Evolutionary conservation across 2,329 filamentous ascomycete genomes (phyloP), one percentile per base, ranked within the genome.

Genomic region (Calonectria fujianensis): DNA sequence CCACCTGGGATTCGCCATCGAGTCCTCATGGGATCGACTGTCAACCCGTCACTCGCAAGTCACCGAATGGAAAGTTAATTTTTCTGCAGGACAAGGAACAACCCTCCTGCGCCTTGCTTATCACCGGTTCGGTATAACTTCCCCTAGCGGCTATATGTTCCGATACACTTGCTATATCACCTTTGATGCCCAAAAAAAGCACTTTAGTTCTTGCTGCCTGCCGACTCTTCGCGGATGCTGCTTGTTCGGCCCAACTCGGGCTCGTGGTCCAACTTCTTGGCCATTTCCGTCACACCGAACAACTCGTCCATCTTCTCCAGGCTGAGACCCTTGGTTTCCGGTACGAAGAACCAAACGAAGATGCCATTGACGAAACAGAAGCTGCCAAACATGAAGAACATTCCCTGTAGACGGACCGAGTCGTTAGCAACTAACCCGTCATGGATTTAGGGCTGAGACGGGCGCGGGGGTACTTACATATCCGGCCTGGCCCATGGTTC

Each of bases 221-320:
- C 69, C 39, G 70, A 74, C 74, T 80, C 77, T 74, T 82, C 82
- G 24, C 78, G 78, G 66, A 83, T 80, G 64, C 80, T 83, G 31
- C 76, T 73, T 13, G 74, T 65, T n/a, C 74, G 79, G 50, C 72
- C 82, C 20, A 71, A 70, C 77, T 83, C 83, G 1, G 81, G 77
- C 77, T 85, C 83, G 9, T 81, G 78, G 14, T 85, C 81, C 7
- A 82, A 70, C 74, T 82, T 76, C 78, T 83, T 82, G 35, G 68
- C 76, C 32, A 75, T 45, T 74, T 91, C 89, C 5, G 89, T 90
- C 64, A 92, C 87, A 59, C 92, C 92, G 81, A 93, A 93, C 20
- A 93, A 86, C 79, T 93, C 90, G 81, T 93, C 91, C 91, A 93
- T 93, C 82, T 89, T 90, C 84, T 94, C 92, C 74, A 93, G 86